Evolutionary conservation across 768 basidiomycete species (phyloP), one percentile per base, ranked within the genome.

Genomic region (Podaxis carcinomalis): DNA sequence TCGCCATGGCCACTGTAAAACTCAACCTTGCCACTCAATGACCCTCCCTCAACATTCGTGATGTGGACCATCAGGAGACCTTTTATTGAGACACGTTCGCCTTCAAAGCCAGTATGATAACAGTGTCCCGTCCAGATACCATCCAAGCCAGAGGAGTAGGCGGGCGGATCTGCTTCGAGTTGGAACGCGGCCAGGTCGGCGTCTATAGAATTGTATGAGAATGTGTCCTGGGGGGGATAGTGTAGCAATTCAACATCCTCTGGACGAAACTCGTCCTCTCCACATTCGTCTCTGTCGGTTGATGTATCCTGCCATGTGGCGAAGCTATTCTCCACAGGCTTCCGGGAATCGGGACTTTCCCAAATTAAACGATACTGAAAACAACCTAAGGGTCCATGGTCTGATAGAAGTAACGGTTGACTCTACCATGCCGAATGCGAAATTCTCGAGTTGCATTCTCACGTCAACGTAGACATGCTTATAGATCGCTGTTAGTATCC

Each of bases 381-480:
- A 32, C 25, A 23, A 44, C 54, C 13, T 35, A 28, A 56, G 42
- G 14, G 27, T 19, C 10, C 28, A 27, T 10, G 28, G 21, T 16
- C 36, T 51, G 2, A 55, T n/a, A 13, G 58, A 42, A 28, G 5
- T 19, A 54, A 16, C 52, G 23, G 14, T 23, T 32, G 23, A 32
- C 62, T 72, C 51, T 46, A 76, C 76, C 49, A 77, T 68, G 10
- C 76, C 76, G 60, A 77, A 77, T 2, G 76, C 75, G 44, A 74
- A 73, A 46, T 75, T 77, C 7, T 71, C 71, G 7, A 77, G 66
- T 10, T 68, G 68, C 19, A 69, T 63, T 58, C 72, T 67, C 2
- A 74, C 70, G 56, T 77, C 74, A 1, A 72, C 64, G 32, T 75
- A 68, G 0, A 70, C 74, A 57, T 77, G 74, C 47, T 73, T 75